phyloP scores from a whole-genome alignment of 176 grass and related monocot species.

The Rhipidocladum racemiflorum region DNA sequence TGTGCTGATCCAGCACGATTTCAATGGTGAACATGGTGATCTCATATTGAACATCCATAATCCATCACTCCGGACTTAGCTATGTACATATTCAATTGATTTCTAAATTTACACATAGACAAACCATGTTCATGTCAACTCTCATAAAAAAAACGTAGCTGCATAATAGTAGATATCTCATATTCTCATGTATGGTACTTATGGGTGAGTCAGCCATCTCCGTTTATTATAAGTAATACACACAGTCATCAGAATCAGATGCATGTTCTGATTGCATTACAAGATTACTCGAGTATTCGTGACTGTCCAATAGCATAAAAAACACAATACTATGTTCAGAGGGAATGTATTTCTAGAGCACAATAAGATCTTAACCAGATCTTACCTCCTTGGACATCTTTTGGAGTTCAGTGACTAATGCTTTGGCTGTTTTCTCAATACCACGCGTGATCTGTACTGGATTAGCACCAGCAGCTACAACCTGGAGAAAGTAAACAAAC shows the following conservation, averaged over 20 bases:
- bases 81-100: not conserved
- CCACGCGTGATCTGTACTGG: constrained; percentile 58
- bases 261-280: not conserved
- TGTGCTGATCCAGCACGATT: not conserved
- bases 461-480: constrained; percentile 68
- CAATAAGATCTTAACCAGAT: not conserved
- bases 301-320: not conserved
- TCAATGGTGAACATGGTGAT: not conserved
- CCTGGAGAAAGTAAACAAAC: not conserved
- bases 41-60: not conserved
- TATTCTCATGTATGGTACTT: not conserved
- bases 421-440: constrained; percentile 67
- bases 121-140: not conserved
- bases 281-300: not conserved
- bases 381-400: constrained; percentile 61
- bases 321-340: not conserved
- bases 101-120: not conserved
- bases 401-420: constrained; percentile 41
- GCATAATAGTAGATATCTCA: not conserved
- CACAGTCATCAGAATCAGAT: not conserved
- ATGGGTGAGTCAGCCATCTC: not conserved
- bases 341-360: too few relatives aligned
- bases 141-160: not conserved
- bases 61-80: not conserved
- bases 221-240: not conserved